Evolutionary conservation across 1,284 basidiomycete genomes (phyloP).

Genomic region (Malassezia sp.): DNA sequence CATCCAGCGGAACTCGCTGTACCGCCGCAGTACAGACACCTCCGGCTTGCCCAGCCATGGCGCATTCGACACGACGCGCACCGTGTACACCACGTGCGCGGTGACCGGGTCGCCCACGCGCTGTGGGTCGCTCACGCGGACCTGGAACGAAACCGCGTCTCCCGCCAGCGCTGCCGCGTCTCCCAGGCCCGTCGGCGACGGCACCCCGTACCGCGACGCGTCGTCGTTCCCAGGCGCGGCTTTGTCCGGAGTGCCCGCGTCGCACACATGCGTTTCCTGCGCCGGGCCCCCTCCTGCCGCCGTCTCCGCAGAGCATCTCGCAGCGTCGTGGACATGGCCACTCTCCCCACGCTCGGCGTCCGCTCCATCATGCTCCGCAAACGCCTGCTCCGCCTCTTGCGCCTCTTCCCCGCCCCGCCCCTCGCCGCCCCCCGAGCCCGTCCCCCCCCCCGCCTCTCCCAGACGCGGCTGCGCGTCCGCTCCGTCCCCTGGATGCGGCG

Average conservation of each 20-base stretch:
- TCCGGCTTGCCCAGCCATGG: conserved; percentile 22
- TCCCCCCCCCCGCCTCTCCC: too few relatives aligned
- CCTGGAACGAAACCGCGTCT: conserved; percentile 19
- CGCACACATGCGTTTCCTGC: too few relatives aligned
- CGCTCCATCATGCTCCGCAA: background rate
- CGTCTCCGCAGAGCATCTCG: too few relatives aligned
- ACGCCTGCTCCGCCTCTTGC: background rate
- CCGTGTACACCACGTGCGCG: conserved; percentile 50
- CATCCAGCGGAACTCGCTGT: conserved; percentile 94
- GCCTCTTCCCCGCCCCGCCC: too few relatives aligned
- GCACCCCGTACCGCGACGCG: conserved; percentile 6
- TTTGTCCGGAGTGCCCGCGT: background rate
- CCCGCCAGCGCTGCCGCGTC: conserved; percentile 13
- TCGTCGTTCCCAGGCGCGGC: background rate
- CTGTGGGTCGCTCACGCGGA: conserved; percentile 43
- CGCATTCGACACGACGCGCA: conserved; percentile 33
- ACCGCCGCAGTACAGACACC: conserved; percentile 70
- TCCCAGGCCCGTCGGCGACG: conserved; percentile 14
- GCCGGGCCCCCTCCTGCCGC: too few relatives aligned
- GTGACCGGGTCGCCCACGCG: conserved; percentile 42
- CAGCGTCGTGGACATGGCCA: too few relatives aligned
- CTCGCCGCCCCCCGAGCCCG: too few relatives aligned
- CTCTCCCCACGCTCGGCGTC: background rate
- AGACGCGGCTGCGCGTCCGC: too few relatives aligned
- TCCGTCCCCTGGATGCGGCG: background rate